A percentile compares a stretch with the other conserved stretches of the same genome.
phyloP scores from a whole-genome alignment of 495 filamentous ascomycete genomes.

The Tetracladium marchalianum region DNA sequence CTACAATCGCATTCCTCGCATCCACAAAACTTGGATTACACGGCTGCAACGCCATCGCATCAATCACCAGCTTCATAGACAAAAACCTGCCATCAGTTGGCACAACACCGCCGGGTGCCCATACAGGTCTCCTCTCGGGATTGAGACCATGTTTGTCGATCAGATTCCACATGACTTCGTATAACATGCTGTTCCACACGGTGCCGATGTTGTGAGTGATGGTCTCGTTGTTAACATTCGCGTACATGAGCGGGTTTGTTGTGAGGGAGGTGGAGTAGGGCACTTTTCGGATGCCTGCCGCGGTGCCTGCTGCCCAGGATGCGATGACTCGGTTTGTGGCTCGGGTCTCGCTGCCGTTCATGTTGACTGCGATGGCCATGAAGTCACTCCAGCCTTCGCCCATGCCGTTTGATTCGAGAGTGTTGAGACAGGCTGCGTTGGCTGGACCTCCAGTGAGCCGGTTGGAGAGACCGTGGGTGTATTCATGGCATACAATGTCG shows the following conservation, averaged over 20 bases:
- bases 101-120: conserved; percentile 29
- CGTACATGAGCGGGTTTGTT: conserved; percentile 37
- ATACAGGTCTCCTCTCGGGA: conserved; percentile 29
- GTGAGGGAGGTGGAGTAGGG: conserved; percentile 38
- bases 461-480: conserved; percentile 33
- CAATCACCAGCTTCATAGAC: conserved; percentile 40
- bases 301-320: conserved; percentile 31
- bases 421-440: conserved; percentile 35
- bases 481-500: conserved; percentile 31
- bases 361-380: conserved; percentile 38
- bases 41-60: conserved; percentile 47
- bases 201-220: conserved; percentile 37
- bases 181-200: conserved; percentile 41
- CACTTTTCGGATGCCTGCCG: conserved; percentile 34
- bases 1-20: conserved; percentile 41
- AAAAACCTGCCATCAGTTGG: conserved; percentile 40
- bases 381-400: conserved; percentile 48
- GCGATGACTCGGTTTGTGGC: conserved; percentile 34
- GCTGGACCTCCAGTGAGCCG: conserved; percentile 46
- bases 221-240: conserved; percentile 26
- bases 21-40: conserved; percentile 41
- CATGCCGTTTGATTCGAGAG: conserved; percentile 39
- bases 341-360: conserved; percentile 36
- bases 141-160: conserved; percentile 41
- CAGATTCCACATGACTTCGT: conserved; percentile 43